A percentile compares a stretch with the other conserved stretches of the same genome.
These are phyloP conservation scores for Verticillium nubilum DNA, from an alignment of 2,329 filamentous ascomycete species.

Conservation along the genomic window DNA sequence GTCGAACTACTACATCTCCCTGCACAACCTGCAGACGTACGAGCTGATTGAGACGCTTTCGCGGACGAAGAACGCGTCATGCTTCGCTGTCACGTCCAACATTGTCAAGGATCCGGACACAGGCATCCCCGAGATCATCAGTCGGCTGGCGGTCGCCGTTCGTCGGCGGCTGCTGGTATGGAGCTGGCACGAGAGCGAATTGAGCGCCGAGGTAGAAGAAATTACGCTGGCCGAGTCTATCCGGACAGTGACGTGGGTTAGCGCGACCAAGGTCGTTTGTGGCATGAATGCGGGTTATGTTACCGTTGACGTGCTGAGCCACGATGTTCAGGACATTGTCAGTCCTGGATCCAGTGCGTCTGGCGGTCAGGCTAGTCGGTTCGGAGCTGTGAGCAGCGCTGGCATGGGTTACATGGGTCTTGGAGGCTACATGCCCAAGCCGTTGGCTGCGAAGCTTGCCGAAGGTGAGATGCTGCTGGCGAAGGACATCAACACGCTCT, in stretches of 20 bases:
- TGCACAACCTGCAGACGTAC: slow-evolving; percentile 86
- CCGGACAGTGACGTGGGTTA: slow-evolving; percentile 87
- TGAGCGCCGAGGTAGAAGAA: slow-evolving; percentile 68
- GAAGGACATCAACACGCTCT: slow-evolving; percentile 95
- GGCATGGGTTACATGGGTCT: slow-evolving; percentile 98
- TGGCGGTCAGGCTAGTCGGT: slow-evolving; percentile 61
- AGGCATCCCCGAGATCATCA: slow-evolving; percentile 88
- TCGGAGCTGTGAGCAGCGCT: slow-evolving; percentile 75
- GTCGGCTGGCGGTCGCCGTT: slow-evolving; percentile 82
- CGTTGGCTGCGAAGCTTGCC: slow-evolving; percentile 74
- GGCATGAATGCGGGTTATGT: slow-evolving; percentile 91
- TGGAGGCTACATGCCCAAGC: slow-evolving; percentile 85
- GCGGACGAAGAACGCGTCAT: slow-evolving; percentile 80
- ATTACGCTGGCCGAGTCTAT: slow-evolving; percentile 77
- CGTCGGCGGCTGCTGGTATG: slow-evolving; percentile 86
- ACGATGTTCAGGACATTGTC: slow-evolving; percentile 70
- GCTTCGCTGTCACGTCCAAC: slow-evolving; percentile 91
- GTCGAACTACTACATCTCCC: slow-evolving; percentile 81
- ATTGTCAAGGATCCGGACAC: slow-evolving; percentile 86
- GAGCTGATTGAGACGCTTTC: slow-evolving; percentile 71
- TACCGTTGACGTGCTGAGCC: slow-evolving; percentile 76
- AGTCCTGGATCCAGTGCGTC: slow-evolving; percentile 66
- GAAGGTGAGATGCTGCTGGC: slow-evolving; percentile 86
- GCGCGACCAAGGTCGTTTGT: slow-evolving; percentile 77
- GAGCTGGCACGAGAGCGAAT: slow-evolving; percentile 95